These are phyloP conservation scores for Penicillium pancosmium DNA, from an alignment of 495 filamentous ascomycete species.

Conservation along the genomic window DNA sequence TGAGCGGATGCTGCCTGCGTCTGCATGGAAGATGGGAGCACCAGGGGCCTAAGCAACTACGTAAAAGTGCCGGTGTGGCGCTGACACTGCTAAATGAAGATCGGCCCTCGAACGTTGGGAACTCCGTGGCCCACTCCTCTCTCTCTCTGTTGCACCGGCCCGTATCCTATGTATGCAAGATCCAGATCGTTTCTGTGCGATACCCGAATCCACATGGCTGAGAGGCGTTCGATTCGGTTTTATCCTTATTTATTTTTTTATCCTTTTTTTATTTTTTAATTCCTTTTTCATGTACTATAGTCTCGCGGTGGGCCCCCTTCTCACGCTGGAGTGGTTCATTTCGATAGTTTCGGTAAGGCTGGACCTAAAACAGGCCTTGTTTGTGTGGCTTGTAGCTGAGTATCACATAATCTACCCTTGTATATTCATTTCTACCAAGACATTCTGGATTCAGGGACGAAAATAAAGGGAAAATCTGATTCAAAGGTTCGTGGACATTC, in stretches of 20 bases:
- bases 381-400: constrained; percentile 5
- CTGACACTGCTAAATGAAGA: constrained; percentile 4
- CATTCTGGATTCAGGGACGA: no score
- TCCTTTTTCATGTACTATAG: not conserved
- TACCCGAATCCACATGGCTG: constrained; percentile 24
- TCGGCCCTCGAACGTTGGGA: constrained; percentile 10
- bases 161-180: constrained; percentile 18
- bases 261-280: not conserved
- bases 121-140: not conserved
- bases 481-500: not conserved
- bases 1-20: not conserved
- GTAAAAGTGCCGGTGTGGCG: constrained; percentile 13
- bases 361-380: not conserved
- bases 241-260: not conserved
- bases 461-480: no score
- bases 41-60: constrained; percentile 4
- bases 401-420: no score
- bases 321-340: not conserved
- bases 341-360: constrained; percentile 1
- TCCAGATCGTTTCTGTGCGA: constrained; percentile 20
- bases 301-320: not conserved
- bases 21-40: constrained; percentile 1
- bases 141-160: constrained; percentile 14
- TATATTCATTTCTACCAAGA: no score
- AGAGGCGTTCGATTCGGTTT: not conserved